phyloP scores from a whole-genome alignment of 805 yeast species.

The Candida golubevii region DNA sequence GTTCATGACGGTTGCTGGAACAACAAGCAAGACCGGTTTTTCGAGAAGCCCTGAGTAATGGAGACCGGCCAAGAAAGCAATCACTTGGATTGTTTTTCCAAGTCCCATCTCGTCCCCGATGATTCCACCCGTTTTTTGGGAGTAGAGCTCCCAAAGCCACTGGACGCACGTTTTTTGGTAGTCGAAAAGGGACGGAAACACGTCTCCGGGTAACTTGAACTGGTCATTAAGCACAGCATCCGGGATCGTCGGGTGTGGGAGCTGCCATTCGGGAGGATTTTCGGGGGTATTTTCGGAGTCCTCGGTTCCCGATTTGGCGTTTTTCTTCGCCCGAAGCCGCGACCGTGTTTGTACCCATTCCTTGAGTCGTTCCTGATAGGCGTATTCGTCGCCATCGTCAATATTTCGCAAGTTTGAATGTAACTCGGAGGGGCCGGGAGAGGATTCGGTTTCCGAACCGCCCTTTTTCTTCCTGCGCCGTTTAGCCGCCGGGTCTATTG shows the following conservation, averaged over 20 bases:
- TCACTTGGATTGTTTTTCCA: slow-evolving; percentile 92
- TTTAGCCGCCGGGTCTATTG: no score
- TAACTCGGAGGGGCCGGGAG: background rate
- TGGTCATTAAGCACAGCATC: slow-evolving; percentile 72
- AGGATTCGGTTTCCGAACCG: background rate
- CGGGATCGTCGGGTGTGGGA: slow-evolving; percentile 69
- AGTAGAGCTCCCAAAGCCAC: slow-evolving; percentile 93
- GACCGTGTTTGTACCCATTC: slow-evolving; percentile 59
- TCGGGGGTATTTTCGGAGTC: background rate
- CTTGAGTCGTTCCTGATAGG: slow-evolving; percentile 56
- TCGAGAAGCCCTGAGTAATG: slow-evolving; percentile 74
- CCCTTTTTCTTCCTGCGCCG: no score
- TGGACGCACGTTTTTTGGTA: slow-evolving; percentile 96
- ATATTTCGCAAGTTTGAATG: slow-evolving; percentile 26
- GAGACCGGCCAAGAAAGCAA: slow-evolving; percentile 84
- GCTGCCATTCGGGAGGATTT: slow-evolving; percentile 1
- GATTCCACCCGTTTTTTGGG: slow-evolving; percentile 90
- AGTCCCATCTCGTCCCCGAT: slow-evolving; percentile 98
- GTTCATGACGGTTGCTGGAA: slow-evolving; percentile 93
- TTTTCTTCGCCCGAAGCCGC: slow-evolving; percentile 29
- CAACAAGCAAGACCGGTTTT: slow-evolving; percentile 81
- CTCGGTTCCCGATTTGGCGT: slow-evolving; percentile 11
- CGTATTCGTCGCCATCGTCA: slow-evolving; percentile 79
- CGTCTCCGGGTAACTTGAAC: slow-evolving; percentile 83
- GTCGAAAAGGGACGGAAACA: slow-evolving; percentile 80